A percentile compares a stretch with the other conserved stretches of the same genome.
Conservation (phyloP, 768 basidiomycete genomes). For the Asterophora parasitica region DNA sequence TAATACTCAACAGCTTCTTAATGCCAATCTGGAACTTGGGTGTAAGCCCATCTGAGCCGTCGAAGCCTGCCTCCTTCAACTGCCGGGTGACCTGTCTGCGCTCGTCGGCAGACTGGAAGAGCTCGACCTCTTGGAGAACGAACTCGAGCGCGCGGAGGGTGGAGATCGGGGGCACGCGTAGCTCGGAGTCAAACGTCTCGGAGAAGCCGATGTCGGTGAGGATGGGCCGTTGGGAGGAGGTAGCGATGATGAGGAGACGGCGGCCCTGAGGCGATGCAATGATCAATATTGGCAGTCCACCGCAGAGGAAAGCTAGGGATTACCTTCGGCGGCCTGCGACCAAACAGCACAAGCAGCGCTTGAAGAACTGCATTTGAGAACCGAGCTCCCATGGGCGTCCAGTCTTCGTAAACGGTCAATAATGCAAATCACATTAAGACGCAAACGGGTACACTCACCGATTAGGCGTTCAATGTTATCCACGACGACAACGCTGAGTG, state of each 20-base stretch:
- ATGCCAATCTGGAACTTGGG: slow-evolving; percentile 76
- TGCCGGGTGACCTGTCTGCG: slow-evolving; percentile 55
- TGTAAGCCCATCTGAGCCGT: slow-evolving; percentile 38
- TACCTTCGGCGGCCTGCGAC: slow-evolving; percentile 90
- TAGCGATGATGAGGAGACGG: slow-evolving; percentile 87
- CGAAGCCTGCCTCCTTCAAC: slow-evolving; percentile 71
- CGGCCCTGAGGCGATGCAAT: slow-evolving; percentile 48
- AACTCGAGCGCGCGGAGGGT: slow-evolving; percentile 65
- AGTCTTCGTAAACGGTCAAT: slow-evolving; percentile 50
- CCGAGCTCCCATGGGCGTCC: slow-evolving; percentile 94
- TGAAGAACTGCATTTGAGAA: slow-evolving; percentile 96
- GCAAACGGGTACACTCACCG: slow-evolving; percentile 43
- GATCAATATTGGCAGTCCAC: not conserved
- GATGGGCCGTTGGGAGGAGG: slow-evolving; percentile 83
- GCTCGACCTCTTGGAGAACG: slow-evolving; percentile 72
- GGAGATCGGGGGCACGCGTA: slow-evolving; percentile 79
- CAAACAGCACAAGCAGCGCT: slow-evolving; percentile 81
- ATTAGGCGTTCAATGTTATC: slow-evolving; percentile 92
- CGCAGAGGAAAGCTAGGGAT: slow-evolving; percentile 2
- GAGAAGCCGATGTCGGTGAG: slow-evolving; percentile 83
- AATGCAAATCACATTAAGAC: not conserved
- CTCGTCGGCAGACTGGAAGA: slow-evolving; percentile 61
- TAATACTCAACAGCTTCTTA: slow-evolving; percentile 85
- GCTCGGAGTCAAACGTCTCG: slow-evolving; percentile 86
- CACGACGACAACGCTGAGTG: slow-evolving; percentile 91